Conservation (phyloP, 164 flowering plant species). For the Buxus sempervirens region DNA sequence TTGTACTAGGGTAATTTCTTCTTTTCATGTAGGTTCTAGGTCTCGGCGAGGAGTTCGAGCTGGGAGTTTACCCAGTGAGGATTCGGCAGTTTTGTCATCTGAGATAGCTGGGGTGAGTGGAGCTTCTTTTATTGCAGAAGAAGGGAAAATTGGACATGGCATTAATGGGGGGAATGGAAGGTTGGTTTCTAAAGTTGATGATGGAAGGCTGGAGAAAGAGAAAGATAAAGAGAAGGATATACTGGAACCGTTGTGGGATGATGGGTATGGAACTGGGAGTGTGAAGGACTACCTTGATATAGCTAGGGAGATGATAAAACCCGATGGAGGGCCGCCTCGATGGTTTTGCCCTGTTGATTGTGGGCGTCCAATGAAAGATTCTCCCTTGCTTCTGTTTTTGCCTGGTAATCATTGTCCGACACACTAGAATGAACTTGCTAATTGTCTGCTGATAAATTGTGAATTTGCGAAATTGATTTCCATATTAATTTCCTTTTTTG, state of each 20-base stretch:
- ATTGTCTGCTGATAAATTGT: no score
- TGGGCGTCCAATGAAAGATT: slow-evolving; percentile 48
- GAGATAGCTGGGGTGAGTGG: slow-evolving; percentile 28
- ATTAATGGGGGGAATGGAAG: slow-evolving; percentile 31
- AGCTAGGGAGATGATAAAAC: slow-evolving; percentile 43
- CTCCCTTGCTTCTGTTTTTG: slow-evolving; percentile 69
- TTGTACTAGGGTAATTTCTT: slow-evolving; percentile 9
- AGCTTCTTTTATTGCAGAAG: slow-evolving; percentile 18
- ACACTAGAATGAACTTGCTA: no score
- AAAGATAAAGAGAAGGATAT: slow-evolving; percentile 2
- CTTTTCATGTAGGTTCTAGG: slow-evolving; percentile 16
- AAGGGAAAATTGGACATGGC: slow-evolving; percentile 8
- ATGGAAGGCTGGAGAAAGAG: slow-evolving; percentile 1
- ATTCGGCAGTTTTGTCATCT: slow-evolving; percentile 22
- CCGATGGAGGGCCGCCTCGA: slow-evolving; percentile 75
- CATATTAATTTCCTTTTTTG: background rate
- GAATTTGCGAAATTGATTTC: background rate
- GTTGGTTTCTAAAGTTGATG: slow-evolving; percentile 12
- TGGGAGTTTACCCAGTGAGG: slow-evolving; percentile 21
- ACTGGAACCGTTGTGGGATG: slow-evolving; percentile 64
- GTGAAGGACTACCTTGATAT: slow-evolving; percentile 66
- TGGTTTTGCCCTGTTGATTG: slow-evolving; percentile 75
- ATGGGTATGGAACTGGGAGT: slow-evolving; percentile 57
- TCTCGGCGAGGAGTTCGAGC: slow-evolving; percentile 21
- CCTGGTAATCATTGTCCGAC: slow-evolving; percentile 48